These are phyloP conservation scores for Typha latifolia DNA, from an alignment of 176 grass and related monocot genomes.

Conservation along the genomic window DNA sequence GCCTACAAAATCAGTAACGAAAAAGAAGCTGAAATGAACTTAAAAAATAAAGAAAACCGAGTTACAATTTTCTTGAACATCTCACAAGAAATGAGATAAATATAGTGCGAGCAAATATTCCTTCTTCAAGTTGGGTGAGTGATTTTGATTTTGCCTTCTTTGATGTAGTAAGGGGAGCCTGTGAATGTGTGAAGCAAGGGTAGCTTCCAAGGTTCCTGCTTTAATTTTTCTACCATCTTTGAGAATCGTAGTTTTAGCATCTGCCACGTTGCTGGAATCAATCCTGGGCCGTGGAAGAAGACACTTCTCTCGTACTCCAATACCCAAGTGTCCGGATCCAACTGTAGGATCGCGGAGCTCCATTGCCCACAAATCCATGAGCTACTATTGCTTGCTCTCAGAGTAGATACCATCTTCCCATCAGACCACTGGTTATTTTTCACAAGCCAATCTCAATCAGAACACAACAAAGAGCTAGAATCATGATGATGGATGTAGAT, in stretches of 20 bases:
- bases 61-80: slow-evolving; percentile 4
- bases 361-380: slow-evolving; percentile 45
- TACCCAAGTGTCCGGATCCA: slow-evolving; percentile 67
- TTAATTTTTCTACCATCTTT: slow-evolving; percentile 18
- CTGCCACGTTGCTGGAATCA: slow-evolving; percentile 43
- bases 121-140: background rate
- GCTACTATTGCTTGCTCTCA: slow-evolving; percentile 50
- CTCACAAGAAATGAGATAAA: slow-evolving; percentile 61
- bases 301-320: slow-evolving; percentile 60
- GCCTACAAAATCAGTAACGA: too few relatives aligned
- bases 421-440: slow-evolving; percentile 52
- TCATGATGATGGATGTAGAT: background rate
- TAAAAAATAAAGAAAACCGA: too few relatives aligned
- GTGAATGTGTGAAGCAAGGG: background rate
- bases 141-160: background rate
- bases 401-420: slow-evolving; percentile 29
- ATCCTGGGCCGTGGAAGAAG: slow-evolving; percentile 51
- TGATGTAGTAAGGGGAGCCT: background rate
- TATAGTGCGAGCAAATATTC: too few relatives aligned
- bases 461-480: background rate
- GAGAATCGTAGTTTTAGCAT: slow-evolving; percentile 30
- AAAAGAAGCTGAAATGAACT: too few relatives aligned
- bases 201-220: slow-evolving; percentile 11
- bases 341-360: slow-evolving; percentile 31
- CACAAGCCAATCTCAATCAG: background rate